Conservation (phyloP, 2,329 filamentous ascomycete genomes). For the Conoideocrella luteorostrata region DNA sequence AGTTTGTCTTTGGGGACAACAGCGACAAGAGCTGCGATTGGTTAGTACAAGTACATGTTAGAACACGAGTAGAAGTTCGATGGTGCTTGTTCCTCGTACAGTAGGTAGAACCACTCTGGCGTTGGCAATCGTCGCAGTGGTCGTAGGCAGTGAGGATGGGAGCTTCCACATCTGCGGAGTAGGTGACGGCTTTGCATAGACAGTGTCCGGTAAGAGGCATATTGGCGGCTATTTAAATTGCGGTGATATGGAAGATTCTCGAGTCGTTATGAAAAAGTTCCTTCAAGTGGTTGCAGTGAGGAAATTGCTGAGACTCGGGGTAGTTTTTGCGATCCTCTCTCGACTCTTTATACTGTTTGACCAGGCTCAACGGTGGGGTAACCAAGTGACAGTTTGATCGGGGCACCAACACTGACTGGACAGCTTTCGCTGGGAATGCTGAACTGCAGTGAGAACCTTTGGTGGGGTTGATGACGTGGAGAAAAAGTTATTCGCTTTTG, state of each 20-base stretch:
- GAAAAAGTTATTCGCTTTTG: too few relatives aligned
- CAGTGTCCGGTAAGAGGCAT: conserved; percentile 66
- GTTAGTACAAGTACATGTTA: background rate
- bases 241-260: background rate
- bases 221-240: conserved; percentile 21
- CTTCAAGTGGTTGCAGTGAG: conserved; percentile 2
- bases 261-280: too few relatives aligned
- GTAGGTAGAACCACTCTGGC: conserved; percentile 63
- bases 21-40: conserved; percentile 51
- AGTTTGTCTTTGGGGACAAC: conserved; percentile 62
- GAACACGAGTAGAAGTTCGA: background rate
- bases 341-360: conserved; percentile 3
- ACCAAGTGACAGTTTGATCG: conserved; percentile 8
- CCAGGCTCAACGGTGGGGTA: conserved; percentile 18
- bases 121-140: conserved; percentile 68
- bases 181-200: conserved; percentile 66
- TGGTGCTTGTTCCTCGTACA: conserved; percentile 35
- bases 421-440: background rate
- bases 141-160: conserved; percentile 57
- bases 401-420: background rate
- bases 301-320: background rate
- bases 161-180: conserved; percentile 49
- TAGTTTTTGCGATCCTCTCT: conserved; percentile 6
- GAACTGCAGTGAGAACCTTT: conserved; percentile 6
- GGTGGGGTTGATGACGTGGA: conserved; percentile 24